Evolutionary conservation across 2,329 filamentous ascomycete genomes (phyloP), one percentile per base, ranked within the genome.

Genomic region (Apiospora arundinis): DNA sequence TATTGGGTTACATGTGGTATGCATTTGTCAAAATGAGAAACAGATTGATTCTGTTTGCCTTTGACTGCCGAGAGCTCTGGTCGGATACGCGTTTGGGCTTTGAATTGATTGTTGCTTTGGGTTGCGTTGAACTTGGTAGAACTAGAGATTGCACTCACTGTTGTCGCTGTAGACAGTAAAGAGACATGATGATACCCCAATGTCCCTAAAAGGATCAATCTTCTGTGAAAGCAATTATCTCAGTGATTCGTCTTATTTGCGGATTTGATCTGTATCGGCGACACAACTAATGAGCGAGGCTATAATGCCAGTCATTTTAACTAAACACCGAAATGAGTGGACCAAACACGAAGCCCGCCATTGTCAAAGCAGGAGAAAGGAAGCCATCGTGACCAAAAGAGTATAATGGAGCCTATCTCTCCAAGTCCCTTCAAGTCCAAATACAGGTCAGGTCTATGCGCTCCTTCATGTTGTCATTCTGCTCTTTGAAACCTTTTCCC

Each of bases 161-260:
- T 37, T 63, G 32, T 63, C n/a, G 18, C 56, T 40, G 56, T 63
- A 63, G 56, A 63, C 32, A 63, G 18, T 63, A 63, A 63, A 40
- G 56, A 63, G 56, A 40, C 21, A 40, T 63, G 56, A 63, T 63
- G 56, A 63, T 63, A 63, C 56, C 56, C 32, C 32, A 63, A 23
- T 63, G 45, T 48, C 18, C 45, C 45, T 48, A 32, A 6, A 3
- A 32, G 32, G 32, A 3, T 6, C 32, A 32, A 3, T 32, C 32
- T 32, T 32, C 32, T 32, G 32, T 32, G 32, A 32, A 32, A 32
- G 32, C 32, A 32, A 6, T 32, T 32, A 32, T 32, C 32, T 32
- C 32, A 6, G 32, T 32, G 32, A 32, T 32, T 32, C 6, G 32
- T 32, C 32, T 32, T 32, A 32, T 32, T 32, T 32, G 32, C 32